phyloP scores from a whole-genome alignment of 1,139 yeast species.

The Sugiyamaella pinicola region DNA sequence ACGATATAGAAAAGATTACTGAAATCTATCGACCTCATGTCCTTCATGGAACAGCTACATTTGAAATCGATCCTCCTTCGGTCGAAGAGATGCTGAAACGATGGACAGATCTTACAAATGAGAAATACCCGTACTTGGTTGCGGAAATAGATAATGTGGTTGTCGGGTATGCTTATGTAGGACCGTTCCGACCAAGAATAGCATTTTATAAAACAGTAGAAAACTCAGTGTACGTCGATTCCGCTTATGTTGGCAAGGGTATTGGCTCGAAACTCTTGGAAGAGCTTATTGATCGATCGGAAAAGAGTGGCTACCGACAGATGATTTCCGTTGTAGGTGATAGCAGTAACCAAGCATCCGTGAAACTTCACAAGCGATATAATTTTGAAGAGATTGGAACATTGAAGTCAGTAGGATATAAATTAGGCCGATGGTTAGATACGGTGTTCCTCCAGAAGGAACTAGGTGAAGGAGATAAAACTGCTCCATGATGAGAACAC shows the following conservation, averaged over 20 bases:
- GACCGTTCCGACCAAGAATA: constrained; percentile 13
- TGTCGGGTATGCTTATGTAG: constrained; percentile 21
- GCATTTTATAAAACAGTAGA: constrained; percentile 20
- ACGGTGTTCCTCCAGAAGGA: constrained; percentile 13
- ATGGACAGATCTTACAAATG: constrained; percentile 4
- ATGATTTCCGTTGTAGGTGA: constrained; percentile 18
- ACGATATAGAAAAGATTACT: constrained; percentile 11
- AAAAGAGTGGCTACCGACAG: constrained; percentile 14
- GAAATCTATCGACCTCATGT: constrained; percentile 17
- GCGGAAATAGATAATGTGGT: constrained; percentile 16
- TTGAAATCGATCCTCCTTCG: constrained; percentile 18
- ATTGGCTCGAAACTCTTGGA: constrained; percentile 16
- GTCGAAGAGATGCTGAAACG: constrained; percentile 17
- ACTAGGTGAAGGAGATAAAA: constrained; percentile 15
- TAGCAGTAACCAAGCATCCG: constrained; percentile 8
- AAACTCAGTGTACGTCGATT: constrained; percentile 17
- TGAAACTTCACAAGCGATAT: constrained; percentile 16
- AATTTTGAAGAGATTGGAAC: constrained; percentile 12
- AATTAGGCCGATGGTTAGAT: constrained; percentile 20
- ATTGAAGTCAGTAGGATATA: constrained; percentile 19
- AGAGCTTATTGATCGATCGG: constrained; percentile 5
- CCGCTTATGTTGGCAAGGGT: constrained; percentile 10
- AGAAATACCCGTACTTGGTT: constrained; percentile 15
- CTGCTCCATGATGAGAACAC: background rate
- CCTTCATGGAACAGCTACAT: constrained; percentile 15